Base-by-base conservation (phyloP, 2,329 filamentous ascomycete genomes). In the Akanthomyces dipterigenus region DNA sequence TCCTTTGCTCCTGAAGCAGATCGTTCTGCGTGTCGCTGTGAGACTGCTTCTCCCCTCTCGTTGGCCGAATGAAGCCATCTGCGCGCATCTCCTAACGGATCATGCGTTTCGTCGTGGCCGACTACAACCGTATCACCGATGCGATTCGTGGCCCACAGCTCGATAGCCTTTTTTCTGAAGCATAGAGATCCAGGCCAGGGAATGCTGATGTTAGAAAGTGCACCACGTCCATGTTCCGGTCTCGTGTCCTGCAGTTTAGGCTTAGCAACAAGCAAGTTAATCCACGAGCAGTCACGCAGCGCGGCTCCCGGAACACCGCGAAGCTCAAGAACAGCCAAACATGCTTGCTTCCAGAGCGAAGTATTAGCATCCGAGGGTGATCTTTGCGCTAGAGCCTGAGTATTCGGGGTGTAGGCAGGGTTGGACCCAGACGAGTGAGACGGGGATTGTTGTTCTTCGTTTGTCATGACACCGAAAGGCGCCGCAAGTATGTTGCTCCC, bases 151-250 rank as follows among this genome's bases (percentile, higher is more conserved):
- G 75, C 72, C n/a, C 70, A 70, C 26, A 77, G 69, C 12, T 75
- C 74, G n/a, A 78, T 70, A 20, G 75, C 70, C 55, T 75, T 76
- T 63, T 80, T 81, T 57, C 80, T 78, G 61, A 83, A 82, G 65
- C 82, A 84, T 1, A 84, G 75, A 20, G 73, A 73, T 2, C 80
- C 76, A 45, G 83, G 83, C 83, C 83, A 86, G 12, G 80, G 76
- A 26, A 84, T 76, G 7, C 74, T 77, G 5, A 76, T 70, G 3
- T 73, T 69, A 3, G 73, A 64, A 11, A 68, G 71, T n/a, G 68
- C 64, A 2, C 74, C 73, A 46, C 73, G 70, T 63, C 76, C 81
- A 5, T 73, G 70, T 60, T 83, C 77, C 26, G 66, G 64, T 40
- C 75, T 77, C 20, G 71, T 67, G 43, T 82, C 80, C 54, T 73